These are phyloP conservation scores for Vanderwaltozyma tropicalis DNA, from an alignment of 805 yeast genomes.

Conservation along the genomic window DNA sequence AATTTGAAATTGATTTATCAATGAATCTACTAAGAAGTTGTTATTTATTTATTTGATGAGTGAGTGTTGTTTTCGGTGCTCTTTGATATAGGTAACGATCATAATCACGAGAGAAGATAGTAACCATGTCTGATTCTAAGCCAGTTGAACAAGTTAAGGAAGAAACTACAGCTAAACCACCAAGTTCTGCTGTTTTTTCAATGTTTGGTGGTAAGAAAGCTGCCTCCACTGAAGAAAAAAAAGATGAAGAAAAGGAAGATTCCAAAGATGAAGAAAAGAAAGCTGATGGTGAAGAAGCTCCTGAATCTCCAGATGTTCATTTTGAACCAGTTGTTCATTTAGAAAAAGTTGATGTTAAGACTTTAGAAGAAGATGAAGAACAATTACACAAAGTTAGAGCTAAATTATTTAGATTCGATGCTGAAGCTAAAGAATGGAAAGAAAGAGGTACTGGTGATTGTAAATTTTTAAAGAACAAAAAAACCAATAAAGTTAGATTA, in stretches of 20 bases:
- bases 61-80: no score
- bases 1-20: no score
- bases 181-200: slow-evolving; percentile 76
- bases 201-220: slow-evolving; percentile 91
- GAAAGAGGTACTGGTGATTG: slow-evolving; percentile 99
- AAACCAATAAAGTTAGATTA: slow-evolving; percentile 71
- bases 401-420: slow-evolving; percentile 82
- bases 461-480: slow-evolving; percentile 85
- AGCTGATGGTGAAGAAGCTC: slow-evolving; percentile 32
- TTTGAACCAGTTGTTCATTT: slow-evolving; percentile 93
- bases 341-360: slow-evolving; percentile 92
- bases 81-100: background rate
- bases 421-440: slow-evolving; percentile 89
- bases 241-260: slow-evolving; percentile 23
- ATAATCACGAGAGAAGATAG: background rate
- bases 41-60: no score
- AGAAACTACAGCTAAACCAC: slow-evolving; percentile 36
- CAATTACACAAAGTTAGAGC: slow-evolving; percentile 82
- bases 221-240: slow-evolving; percentile 41
- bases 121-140: slow-evolving; percentile 18
- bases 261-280: slow-evolving; percentile 18
- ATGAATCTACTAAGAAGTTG: no score
- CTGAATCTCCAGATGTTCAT: slow-evolving; percentile 51
- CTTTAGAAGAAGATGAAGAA: slow-evolving; percentile 87
- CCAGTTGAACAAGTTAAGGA: slow-evolving; percentile 16